A percentile compares a stretch with the other conserved stretches of the same genome.
Evolutionary conservation across 164 flowering plant genomes (phyloP).

Genomic region (Platanus orientalis): DNA sequence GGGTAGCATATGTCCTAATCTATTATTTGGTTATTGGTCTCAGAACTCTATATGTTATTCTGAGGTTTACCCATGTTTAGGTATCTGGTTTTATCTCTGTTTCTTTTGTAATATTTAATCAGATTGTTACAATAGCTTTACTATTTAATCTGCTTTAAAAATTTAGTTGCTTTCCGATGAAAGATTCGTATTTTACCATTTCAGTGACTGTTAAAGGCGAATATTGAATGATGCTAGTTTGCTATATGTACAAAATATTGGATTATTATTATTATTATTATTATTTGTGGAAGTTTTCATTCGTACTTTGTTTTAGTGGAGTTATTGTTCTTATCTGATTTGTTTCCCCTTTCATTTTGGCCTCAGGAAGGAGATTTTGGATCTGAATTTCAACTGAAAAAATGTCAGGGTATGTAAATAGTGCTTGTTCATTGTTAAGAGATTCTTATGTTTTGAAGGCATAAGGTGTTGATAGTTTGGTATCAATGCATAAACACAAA

Average conservation of each 20-base stretch:
- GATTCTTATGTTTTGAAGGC: no score
- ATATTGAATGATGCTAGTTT: not conserved
- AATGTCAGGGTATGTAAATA: conserved; percentile 19
- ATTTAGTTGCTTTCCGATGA: not conserved
- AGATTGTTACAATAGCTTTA: not conserved
- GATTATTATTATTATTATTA: not conserved
- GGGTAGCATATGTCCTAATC: no score
- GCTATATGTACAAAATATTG: not conserved
- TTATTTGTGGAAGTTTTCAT: no score
- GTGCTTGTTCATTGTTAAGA: not conserved
- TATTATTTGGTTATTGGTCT: no score
- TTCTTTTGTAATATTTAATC: no score
- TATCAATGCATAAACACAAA: no score
- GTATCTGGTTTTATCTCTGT: no score
- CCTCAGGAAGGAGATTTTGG: not conserved
- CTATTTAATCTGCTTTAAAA: not conserved
- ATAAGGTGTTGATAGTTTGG: no score
- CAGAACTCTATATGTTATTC: no score
- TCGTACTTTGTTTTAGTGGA: not conserved
- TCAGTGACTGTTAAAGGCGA: not conserved
- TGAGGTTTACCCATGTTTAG: no score
- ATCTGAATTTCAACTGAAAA: conserved; percentile 1
- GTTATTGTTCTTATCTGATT: not conserved
- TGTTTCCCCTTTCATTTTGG: not conserved
- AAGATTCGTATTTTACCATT: no score